phyloP scores from a whole-genome alignment of 2,329 filamentous ascomycete species.

The Beauveria pseudobassiana region DNA sequence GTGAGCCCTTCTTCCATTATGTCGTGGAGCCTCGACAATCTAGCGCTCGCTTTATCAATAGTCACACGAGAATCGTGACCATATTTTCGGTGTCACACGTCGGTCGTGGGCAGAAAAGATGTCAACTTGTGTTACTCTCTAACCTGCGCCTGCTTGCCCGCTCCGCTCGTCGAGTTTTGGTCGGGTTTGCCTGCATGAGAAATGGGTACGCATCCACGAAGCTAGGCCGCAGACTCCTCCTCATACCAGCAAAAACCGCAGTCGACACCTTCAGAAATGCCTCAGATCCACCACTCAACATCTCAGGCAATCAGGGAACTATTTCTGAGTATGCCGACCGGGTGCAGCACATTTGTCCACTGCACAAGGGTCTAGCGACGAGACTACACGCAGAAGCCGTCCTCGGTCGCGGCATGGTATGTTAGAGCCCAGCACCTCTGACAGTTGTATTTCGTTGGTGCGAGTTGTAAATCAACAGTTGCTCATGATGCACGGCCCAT shows the following conservation, averaged over 20 bases:
- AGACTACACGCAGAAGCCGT: background rate
- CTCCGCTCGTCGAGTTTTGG: background rate
- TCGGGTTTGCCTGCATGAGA: slow-evolving; percentile 5
- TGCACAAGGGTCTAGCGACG: background rate
- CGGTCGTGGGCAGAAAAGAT: background rate
- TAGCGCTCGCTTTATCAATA: background rate
- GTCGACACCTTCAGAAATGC: slow-evolving; percentile 21
- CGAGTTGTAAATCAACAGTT: background rate
- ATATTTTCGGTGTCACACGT: background rate
- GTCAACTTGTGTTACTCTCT: background rate
- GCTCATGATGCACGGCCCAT: background rate
- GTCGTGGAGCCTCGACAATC: background rate
- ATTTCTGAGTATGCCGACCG: background rate
- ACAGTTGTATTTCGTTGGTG: background rate
- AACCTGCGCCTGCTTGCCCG: background rate
- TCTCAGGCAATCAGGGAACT: background rate
- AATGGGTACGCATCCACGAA: slow-evolving; percentile 4
- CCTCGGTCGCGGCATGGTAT: background rate
- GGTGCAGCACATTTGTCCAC: background rate
- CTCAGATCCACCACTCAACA: slow-evolving; percentile 21
- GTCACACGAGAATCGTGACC: slow-evolving; percentile 1
- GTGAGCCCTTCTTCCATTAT: background rate
- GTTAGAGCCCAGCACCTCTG: background rate
- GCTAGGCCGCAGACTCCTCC: background rate
- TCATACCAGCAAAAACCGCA: background rate